These are phyloP conservation scores for Didymella glomerata DNA, from an alignment of 2,329 filamentous ascomycete species.

Conservation along the genomic window DNA sequence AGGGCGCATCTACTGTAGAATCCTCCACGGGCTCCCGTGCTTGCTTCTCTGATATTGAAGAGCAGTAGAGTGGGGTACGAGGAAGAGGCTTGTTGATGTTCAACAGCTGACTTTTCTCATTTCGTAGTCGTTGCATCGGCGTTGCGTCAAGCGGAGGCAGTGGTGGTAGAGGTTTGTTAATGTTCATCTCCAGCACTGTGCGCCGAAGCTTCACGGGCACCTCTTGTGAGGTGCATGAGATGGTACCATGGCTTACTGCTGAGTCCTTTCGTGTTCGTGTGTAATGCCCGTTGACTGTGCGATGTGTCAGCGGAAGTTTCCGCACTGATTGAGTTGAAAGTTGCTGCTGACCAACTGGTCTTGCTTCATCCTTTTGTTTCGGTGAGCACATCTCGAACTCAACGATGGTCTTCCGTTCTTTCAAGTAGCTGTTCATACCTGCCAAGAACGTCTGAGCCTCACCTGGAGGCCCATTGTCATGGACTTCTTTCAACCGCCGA, in stretches of 20 bases:
- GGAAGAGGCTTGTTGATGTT: conserved; percentile 9
- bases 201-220: conserved; percentile 20
- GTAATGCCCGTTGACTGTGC: not conserved
- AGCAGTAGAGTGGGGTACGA: conserved; percentile 13
- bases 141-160: conserved; percentile 17
- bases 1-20: conserved; percentile 1
- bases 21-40: not conserved
- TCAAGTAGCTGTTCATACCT: conserved; percentile 23
- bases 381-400: conserved; percentile 5
- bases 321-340: not conserved
- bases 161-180: conserved; percentile 29
- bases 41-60: not conserved
- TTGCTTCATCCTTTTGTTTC: not conserved
- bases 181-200: conserved; percentile 8
- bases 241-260: conserved; percentile 4
- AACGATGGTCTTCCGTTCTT: conserved; percentile 11
- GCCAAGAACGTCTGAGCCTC: conserved; percentile 39
- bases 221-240: conserved; percentile 24
- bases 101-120: not conserved
- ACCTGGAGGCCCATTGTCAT: conserved; percentile 34
- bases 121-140: conserved; percentile 3
- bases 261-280: not conserved
- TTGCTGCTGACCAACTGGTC: not conserved
- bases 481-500: conserved; percentile 31
- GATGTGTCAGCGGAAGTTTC: not conserved